These are phyloP conservation scores for Kurtzmaniella natalensis DNA, from an alignment of 1,139 yeast species.

Conservation along the genomic window DNA sequence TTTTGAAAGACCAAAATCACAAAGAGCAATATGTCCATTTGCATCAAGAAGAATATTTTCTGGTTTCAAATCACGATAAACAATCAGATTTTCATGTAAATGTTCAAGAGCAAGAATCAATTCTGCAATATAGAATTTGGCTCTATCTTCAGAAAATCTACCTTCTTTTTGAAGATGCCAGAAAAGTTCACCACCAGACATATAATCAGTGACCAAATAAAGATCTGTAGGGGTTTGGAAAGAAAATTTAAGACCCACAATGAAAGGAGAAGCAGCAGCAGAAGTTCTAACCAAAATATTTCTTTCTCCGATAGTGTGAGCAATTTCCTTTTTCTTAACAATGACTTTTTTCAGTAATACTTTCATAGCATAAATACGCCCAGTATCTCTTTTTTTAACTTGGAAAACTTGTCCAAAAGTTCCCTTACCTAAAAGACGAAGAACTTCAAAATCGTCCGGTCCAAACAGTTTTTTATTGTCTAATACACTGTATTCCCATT, in stretches of 20 bases:
- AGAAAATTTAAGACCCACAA: constrained; percentile 90
- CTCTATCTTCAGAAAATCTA: constrained; percentile 85
- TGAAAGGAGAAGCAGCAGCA: constrained; percentile 80
- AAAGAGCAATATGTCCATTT: constrained; percentile 92
- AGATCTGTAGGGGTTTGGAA: constrained; percentile 92
- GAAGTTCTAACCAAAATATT: constrained; percentile 87
- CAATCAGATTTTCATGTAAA: constrained; percentile 87
- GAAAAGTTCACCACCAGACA: constrained; percentile 97
- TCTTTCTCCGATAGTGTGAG: constrained; percentile 96
- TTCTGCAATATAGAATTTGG: constrained; percentile 95
- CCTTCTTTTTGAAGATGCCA: constrained; percentile 98
- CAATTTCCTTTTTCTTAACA: constrained; percentile 94
- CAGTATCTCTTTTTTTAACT: constrained; percentile 84
- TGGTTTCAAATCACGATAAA: constrained; percentile 92
- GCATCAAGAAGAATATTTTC: constrained; percentile 92
- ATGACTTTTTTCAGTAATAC: constrained; percentile 89
- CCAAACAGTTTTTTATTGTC: constrained; percentile 76
- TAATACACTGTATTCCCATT: constrained; percentile 63
- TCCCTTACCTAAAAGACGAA: constrained; percentile 88
- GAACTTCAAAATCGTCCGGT: constrained; percentile 89
- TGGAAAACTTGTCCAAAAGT: constrained; percentile 97
- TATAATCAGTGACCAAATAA: constrained; percentile 90
- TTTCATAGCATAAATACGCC: constrained; percentile 94
- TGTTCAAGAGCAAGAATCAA: constrained; percentile 87
- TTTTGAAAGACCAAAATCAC: constrained; percentile 95